These are phyloP conservation scores for Fraxinus latifolia DNA, from an alignment of 305 asterid genomes.

Conservation along the genomic window DNA sequence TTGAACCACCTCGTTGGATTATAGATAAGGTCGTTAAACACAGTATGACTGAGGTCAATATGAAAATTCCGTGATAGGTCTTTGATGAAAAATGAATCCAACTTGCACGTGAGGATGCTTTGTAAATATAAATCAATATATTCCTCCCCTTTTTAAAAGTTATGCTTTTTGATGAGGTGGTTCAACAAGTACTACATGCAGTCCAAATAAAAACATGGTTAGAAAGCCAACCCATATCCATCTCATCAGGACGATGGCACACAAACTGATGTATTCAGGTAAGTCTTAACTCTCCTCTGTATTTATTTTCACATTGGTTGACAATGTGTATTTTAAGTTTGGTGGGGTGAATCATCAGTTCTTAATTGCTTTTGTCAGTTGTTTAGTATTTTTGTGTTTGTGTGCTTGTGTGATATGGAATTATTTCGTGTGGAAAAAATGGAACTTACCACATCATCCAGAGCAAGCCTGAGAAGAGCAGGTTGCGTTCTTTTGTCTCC, in stretches of 20 bases:
- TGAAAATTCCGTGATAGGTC: background rate
- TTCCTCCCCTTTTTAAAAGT: background rate
- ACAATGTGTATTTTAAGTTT: too few relatives aligned
- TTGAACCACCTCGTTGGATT: background rate
- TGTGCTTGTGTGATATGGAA: too few relatives aligned
- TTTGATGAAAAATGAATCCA: background rate
- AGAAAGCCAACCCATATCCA: too few relatives aligned
- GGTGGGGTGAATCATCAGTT: too few relatives aligned
- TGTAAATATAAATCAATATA: background rate
- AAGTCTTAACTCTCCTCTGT: too few relatives aligned
- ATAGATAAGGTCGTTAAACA: background rate
- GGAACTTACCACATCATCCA: slow-evolving; percentile 78
- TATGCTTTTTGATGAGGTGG: background rate
- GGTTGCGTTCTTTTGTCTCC: slow-evolving; percentile 71
- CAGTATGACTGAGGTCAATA: background rate
- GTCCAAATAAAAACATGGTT: background rate
- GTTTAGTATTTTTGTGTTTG: too few relatives aligned
- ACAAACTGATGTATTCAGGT: too few relatives aligned
- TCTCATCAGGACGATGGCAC: too few relatives aligned
- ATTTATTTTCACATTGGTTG: too few relatives aligned
- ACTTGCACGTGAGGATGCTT: background rate
- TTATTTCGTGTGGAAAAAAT: too few relatives aligned
- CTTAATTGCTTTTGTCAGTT: too few relatives aligned
- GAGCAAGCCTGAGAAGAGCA: slow-evolving; percentile 85
- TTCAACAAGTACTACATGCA: background rate